Conservation (phyloP, 345 rosid species). For the Dipteronia sinensis region DNA sequence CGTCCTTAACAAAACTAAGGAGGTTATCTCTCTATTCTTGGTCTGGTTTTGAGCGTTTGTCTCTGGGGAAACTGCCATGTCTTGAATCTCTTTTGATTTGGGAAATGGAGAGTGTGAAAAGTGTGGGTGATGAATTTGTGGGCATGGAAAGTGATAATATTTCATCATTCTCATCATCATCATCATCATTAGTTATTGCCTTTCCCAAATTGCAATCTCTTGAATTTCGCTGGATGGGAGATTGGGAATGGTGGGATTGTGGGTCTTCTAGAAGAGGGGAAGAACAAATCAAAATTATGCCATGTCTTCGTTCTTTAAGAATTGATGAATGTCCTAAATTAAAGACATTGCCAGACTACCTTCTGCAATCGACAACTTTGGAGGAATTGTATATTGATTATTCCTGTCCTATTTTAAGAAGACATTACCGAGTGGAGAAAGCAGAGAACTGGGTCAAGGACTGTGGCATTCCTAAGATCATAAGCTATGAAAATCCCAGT, state of each 20-base stretch:
- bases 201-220: conserved; percentile 3
- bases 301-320: background rate
- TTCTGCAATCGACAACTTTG: background rate
- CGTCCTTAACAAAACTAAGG: background rate
- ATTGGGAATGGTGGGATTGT: conserved; percentile 1
- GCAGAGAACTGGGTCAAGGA: background rate
- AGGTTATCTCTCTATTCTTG: background rate
- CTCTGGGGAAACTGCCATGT: background rate
- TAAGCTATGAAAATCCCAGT: background rate
- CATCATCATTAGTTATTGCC: background rate
- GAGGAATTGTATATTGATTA: background rate
- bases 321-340: background rate
- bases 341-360: background rate
- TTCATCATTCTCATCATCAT: background rate
- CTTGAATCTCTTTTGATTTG: background rate
- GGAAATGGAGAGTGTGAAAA: background rate
- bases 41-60: background rate
- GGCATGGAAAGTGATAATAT: background rate
- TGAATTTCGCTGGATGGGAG: background rate
- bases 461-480: background rate
- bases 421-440: background rate
- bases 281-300: background rate
- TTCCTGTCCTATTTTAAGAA: background rate
- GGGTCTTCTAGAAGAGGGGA: background rate
- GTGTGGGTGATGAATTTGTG: background rate